Evolutionary conservation across 257 asterid genomes (phyloP), one percentile per base, ranked within the genome.

Genomic region (Lycium ferocissimum): DNA sequence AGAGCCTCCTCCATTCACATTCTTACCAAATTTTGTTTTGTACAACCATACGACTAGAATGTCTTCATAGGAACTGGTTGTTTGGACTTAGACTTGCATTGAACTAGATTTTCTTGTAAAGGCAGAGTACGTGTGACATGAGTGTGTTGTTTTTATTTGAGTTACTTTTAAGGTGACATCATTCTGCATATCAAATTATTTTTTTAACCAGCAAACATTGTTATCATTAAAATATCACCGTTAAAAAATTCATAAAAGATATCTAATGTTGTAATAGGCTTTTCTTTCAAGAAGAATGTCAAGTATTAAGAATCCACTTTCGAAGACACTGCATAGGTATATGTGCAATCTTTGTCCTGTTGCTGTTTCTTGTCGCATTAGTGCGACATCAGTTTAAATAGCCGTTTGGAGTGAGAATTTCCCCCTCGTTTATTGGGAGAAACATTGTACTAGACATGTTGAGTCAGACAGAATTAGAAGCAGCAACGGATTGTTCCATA

Each of bases 81-180:
- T 61, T 61, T 61, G 8, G 5, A 61, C 67, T 61, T 61, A 3
- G 5, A 61, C 67, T 61, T 61, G 9, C 35, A 61, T 61, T 61
- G 67, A n/a, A 37, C 67, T 35, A 61, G 67, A 61, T 20, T 35
- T 61, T 61, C 67, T n/a, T 61, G 67, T 8, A 20, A 61, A 9
- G 67, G 6, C 33, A 59, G 33, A 18, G 66, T n/a, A 59, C 9
- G 7, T 59, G 66, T 20, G 14, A 20, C 14, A 61, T 8, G 67
- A 61, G 67, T 20, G 6, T 59, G 33, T 61, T 61, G 67, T 61
- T 61, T 61, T 8, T 20, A 1, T 20, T n/a, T 8, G 12, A 20
- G 8, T 61, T 61, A 61, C 67, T 61, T 59, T 61, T 61, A 61
- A 61, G 67, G 67, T 61, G 67, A 61, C 67, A 61, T 10, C 37